These are phyloP conservation scores for Lactarius pseudohatsudake DNA, from an alignment of 768 basidiomycete genomes.

Conservation along the genomic window DNA sequence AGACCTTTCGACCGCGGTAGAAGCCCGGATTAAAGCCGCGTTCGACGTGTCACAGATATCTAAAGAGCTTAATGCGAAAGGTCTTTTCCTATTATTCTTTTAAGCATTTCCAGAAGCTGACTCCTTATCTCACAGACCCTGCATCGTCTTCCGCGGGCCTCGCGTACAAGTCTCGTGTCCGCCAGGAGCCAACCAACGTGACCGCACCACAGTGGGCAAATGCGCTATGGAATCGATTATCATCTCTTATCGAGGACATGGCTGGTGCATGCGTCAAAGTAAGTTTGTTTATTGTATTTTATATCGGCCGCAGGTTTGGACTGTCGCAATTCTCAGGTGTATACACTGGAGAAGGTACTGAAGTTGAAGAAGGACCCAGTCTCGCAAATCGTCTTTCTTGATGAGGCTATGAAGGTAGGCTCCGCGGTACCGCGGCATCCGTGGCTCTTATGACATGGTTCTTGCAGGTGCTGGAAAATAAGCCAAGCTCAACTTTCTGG, in stretches of 20 bases:
- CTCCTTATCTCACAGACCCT: constrained; percentile 31
- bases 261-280: constrained; percentile 90
- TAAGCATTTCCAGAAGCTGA: constrained; percentile 27
- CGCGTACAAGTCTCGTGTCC: constrained; percentile 81
- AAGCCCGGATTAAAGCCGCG: constrained; percentile 72
- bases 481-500: constrained; percentile 93
- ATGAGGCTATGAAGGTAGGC: constrained; percentile 88
- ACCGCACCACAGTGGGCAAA: constrained; percentile 86
- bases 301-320: not conserved
- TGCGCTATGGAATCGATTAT: constrained; percentile 79
- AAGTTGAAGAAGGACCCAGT: constrained; percentile 81
- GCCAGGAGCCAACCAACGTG: constrained; percentile 86
- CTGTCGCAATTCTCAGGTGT: constrained; percentile 55
- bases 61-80: constrained; percentile 79
- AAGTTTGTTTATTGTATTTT: not conserved
- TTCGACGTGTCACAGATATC: constrained; percentile 90
- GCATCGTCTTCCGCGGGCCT: constrained; percentile 37
- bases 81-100: constrained; percentile 37
- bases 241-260: constrained; percentile 84
- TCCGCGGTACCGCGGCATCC: not conserved
- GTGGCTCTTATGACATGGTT: not conserved
- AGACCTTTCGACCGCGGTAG: constrained; percentile 82
- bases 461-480: constrained; percentile 76
- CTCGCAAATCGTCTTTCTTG: constrained; percentile 78
- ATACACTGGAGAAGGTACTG: constrained; percentile 92